Evolutionary conservation across 2,329 filamentous ascomycete species (phyloP), one percentile per base, ranked within the genome.

Genomic region (Epichloe scottii): DNA sequence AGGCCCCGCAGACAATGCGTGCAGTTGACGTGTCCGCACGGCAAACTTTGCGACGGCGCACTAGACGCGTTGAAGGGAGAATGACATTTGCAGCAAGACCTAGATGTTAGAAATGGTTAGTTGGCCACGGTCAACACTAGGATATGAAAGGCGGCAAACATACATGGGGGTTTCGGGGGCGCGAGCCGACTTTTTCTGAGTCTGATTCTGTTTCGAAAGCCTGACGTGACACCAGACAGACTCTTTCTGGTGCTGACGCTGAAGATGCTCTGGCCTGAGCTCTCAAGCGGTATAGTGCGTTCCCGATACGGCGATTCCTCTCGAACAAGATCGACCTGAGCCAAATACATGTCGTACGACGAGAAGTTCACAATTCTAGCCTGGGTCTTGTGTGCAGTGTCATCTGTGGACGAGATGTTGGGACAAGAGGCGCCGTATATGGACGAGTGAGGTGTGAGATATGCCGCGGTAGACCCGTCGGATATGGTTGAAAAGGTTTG

Each of bases 21-120:
- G 64, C 80, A 83, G 58, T 80, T 81, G 23, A 69, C 74, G 58
- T 84, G 79, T 17, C 74, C 72, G 55, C 80, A 84, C 3, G 75
- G 71, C 4, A 82, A 66, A 46, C 67, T 75, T 53, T 76, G 72
- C 30, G 79, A 60, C 30, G 79, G 60, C 4, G 65, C 57, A 34
- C 64, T 63, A 35, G 67, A 66, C 46, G 65, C 67, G 55, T 68
- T 67, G 55, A 78, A 72, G 46, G 79, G 73, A 46, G 77, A 73
- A 53, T 73, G 74, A 57, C 80, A 84, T 56, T 73, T 77, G 45
- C 75, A 71, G 56, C 79, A 83, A 17, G 72, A 74, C 53, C 79
- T 82, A 57, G 34, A 39, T 35, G 34, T 47, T 14, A 4, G 7
- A 46, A 15, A 4, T 7, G 15, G 40, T 49, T 34, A 47, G 46